phyloP scores from a whole-genome alignment of 345 rosid genomes.

The Rhizophora apiculata region DNA sequence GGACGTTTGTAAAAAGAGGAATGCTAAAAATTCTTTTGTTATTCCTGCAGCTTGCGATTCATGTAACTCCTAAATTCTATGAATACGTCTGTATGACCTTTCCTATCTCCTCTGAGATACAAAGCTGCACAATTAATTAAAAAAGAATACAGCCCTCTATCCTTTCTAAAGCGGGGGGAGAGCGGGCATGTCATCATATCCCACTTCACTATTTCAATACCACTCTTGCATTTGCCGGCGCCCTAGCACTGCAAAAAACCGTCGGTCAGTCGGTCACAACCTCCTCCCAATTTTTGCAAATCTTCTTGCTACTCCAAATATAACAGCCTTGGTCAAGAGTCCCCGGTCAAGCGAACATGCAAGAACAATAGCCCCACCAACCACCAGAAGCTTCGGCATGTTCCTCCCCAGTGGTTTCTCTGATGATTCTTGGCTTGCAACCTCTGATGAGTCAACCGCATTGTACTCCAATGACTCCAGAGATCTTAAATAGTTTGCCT shows the following conservation, averaged over 20 bases:
- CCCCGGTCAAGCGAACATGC: slow-evolving; percentile 88
- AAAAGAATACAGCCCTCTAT: slow-evolving; percentile 8
- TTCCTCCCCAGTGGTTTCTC: slow-evolving; percentile 46
- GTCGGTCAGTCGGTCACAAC: slow-evolving; percentile 34
- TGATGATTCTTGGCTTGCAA: slow-evolving; percentile 22
- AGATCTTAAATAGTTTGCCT: slow-evolving; percentile 51
- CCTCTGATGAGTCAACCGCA: slow-evolving; percentile 23
- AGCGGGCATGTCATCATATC: slow-evolving; percentile 10
- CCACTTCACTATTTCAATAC: slow-evolving; percentile 12
- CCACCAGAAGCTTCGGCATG: slow-evolving; percentile 61
- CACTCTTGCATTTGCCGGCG: slow-evolving; percentile 2
- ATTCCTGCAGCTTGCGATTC: slow-evolving; percentile 21
- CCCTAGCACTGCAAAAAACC: background rate
- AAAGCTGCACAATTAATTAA: slow-evolving; percentile 8
- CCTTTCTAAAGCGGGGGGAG: slow-evolving; percentile 7
- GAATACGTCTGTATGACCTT: slow-evolving; percentile 15
- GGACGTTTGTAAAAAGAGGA: background rate
- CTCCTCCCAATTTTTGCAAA: slow-evolving; percentile 79
- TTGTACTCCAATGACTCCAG: slow-evolving; percentile 60
- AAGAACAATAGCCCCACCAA: slow-evolving; percentile 90
- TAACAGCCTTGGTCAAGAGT: slow-evolving; percentile 81
- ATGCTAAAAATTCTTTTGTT: background rate
- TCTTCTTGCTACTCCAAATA: slow-evolving; percentile 90
- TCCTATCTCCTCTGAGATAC: slow-evolving; percentile 5
- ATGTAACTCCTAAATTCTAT: slow-evolving; percentile 11